phyloP scores from a whole-genome alignment of 1,284 basidiomycete genomes.

The Polyporus tsugae region DNA sequence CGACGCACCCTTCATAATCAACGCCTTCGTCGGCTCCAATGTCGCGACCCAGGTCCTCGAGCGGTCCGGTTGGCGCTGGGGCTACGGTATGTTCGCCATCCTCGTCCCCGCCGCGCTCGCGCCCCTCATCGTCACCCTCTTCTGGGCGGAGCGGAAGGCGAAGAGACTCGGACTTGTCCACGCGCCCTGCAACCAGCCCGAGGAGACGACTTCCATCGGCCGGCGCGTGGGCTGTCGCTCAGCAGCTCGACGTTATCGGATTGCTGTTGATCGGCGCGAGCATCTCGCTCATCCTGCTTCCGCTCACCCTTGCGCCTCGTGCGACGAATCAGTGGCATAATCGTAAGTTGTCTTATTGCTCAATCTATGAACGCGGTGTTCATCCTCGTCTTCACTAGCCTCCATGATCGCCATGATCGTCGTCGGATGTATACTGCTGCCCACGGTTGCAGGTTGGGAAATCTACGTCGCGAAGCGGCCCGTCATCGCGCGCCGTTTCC shows the following conservation, averaged over 20 bases:
- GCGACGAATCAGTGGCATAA: conserved; percentile 48
- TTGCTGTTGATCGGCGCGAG: conserved; percentile 63
- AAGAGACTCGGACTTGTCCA: conserved; percentile 56
- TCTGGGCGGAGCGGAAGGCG: conserved; percentile 77
- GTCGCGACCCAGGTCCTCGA: conserved; percentile 66
- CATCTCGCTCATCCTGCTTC: conserved; percentile 64
- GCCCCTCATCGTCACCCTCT: conserved; percentile 70
- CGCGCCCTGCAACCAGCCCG: conserved; percentile 6
- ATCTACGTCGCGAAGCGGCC: conserved; percentile 54
- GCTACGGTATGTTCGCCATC: conserved; percentile 78
- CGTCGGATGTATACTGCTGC: conserved; percentile 55
- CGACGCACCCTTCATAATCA: conserved; percentile 74
- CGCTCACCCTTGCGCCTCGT: conserved; percentile 57
- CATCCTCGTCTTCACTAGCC: conserved; percentile 41
- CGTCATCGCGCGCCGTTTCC: conserved; percentile 63
- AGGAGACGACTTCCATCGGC: conserved; percentile 8
- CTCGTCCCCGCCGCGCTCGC: conserved; percentile 61
- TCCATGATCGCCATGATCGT: conserved; percentile 66
- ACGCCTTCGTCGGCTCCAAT: conserved; percentile 76
- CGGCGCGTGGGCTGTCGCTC: conserved; percentile 42
- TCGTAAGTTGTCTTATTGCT: conserved; percentile 27
- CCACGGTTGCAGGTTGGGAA: conserved; percentile 58
- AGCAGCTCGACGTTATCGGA: conserved; percentile 69
- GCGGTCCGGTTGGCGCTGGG: conserved; percentile 76
- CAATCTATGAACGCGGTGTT: neutral